A percentile compares a stretch with the other conserved stretches of the same genome.
Evolutionary conservation across 176 grass and related monocot genomes (phyloP).

Genomic region (Aechmea fasciata): DNA sequence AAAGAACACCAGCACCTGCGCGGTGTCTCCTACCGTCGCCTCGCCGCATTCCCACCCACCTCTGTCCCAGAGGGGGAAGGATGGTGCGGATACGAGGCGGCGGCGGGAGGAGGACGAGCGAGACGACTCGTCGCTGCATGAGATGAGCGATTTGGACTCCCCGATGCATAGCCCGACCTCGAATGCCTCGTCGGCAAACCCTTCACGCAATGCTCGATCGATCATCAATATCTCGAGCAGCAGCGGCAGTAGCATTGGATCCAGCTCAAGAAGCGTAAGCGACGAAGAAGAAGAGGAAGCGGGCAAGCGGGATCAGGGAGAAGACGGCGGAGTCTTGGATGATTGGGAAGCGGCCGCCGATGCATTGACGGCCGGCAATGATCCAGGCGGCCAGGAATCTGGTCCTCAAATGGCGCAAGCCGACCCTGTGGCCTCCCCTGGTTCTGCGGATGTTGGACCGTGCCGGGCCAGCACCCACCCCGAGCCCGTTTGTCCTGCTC

Average conservation of each 20-base stretch:
- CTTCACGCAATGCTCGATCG: slow-evolving; percentile 19
- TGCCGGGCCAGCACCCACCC: slow-evolving; percentile 12
- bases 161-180: slow-evolving; percentile 44
- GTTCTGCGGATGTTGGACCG: not conserved
- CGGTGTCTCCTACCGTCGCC: slow-evolving; percentile 28
- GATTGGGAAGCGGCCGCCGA: slow-evolving; percentile 96
- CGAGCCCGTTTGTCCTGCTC: slow-evolving; percentile 24
- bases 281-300: slow-evolving; percentile 74
- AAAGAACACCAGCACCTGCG: slow-evolving; percentile 26
- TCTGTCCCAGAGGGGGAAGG: slow-evolving; percentile 17
- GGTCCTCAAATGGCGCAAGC: slow-evolving; percentile 5
- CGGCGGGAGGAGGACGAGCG: slow-evolving; percentile 11
- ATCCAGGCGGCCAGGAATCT: slow-evolving; percentile 30
- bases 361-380: slow-evolving; percentile 32
- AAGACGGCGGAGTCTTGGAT: slow-evolving; percentile 14
- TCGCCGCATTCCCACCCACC: slow-evolving; percentile 43
- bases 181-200: slow-evolving; percentile 27
- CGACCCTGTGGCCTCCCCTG: not conserved
- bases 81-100: slow-evolving; percentile 23
- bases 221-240: slow-evolving; percentile 26
- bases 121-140: slow-evolving; percentile 15
- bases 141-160: slow-evolving; percentile 47
- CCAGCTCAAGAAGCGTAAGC: slow-evolving; percentile 70
- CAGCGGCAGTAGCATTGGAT: slow-evolving; percentile 67
- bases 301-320: slow-evolving; percentile 17